Base-by-base conservation (phyloP, 1,284 basidiomycete genomes). In the Athelia psychrophila region DNA sequence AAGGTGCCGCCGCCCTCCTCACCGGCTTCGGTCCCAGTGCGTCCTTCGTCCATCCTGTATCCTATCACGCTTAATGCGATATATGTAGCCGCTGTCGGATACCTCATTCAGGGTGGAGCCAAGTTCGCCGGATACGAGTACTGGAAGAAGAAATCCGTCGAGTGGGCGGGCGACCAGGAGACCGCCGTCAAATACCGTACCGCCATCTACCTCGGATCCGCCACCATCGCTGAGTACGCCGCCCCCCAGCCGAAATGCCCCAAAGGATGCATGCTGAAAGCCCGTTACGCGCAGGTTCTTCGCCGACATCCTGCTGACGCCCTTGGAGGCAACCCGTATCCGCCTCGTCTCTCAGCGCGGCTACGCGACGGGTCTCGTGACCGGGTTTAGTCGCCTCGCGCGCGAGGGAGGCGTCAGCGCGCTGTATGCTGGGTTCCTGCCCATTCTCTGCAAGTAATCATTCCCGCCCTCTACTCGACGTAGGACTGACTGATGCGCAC, bases 221-320 rank as follows among this genome's bases (percentile, higher is more conserved):
- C 94, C 1, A 81, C 81, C 58, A 76, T 92, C 35, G 92, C 88
- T 55, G 93, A 95, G 88, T 90, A 59, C 59, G 84, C 72, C 4
- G 18, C n/a, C 20, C 44, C 27, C 22, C n/a, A n/a, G n/a, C n/a
- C n/a, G n/a, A n/a, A n/a, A n/a, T n/a, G n/a, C n/a, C 27, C 27
- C 27, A 6, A 5, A 5, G 27, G 6, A 13, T 13, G 27, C 27
- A 13, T 30, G 27, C 27, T 30, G 27, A 30, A 30, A 13, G 6
- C 13, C 27, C 5, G 13, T 5, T 6, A 22, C 24, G 16, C 20
- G 0, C 56, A 93, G 90, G 62, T 93, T 94, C 74, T 95, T 97
- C 61, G 93, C 94, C 18, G 92, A 95, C 64, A 90, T 95, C 56
- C 77, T 94, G n/a, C 78, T 95, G 35, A 94, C 91, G 2, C 91